These are phyloP conservation scores for Lichtheimia corymbifera DNA, from an alignment of 371 early-diverging fungal genomes.

Conservation along the genomic window DNA sequence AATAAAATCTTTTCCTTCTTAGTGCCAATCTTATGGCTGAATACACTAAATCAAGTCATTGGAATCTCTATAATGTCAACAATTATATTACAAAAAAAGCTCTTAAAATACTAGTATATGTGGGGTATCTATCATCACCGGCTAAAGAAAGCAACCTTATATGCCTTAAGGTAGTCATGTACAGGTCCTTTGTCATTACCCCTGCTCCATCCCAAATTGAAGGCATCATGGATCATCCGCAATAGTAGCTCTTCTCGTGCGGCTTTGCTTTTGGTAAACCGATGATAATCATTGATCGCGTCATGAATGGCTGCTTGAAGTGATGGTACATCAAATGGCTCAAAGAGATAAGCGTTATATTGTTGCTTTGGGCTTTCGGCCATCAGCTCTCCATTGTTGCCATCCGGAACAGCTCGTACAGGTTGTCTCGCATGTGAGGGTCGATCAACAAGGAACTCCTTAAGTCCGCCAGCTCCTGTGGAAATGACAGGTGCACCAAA, in stretches of 20 bases:
- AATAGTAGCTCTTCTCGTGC: slow-evolving; percentile 42
- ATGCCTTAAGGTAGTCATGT: slow-evolving; percentile 18
- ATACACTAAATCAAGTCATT: no score
- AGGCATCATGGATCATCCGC: slow-evolving; percentile 43
- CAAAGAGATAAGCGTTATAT: slow-evolving; percentile 22
- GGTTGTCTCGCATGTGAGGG: neutral
- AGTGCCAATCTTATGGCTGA: no score
- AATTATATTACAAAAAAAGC: no score
- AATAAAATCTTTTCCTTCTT: no score
- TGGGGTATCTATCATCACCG: neutral
- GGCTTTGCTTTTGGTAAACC: slow-evolving; percentile 13
- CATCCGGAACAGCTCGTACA: neutral
- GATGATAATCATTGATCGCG: slow-evolving; percentile 31
- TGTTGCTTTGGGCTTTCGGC: slow-evolving; percentile 4
- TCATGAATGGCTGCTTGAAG: slow-evolving; percentile 37
- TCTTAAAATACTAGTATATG: no score
- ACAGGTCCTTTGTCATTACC: slow-evolving; percentile 19
- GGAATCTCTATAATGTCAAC: no score
- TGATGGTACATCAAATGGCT: slow-evolving; percentile 4
- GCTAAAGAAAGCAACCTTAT: slow-evolving; percentile 10
- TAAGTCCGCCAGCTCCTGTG: slow-evolving; percentile 53
- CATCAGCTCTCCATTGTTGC: neutral
- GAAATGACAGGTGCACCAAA: slow-evolving; percentile 63
- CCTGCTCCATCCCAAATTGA: slow-evolving; percentile 50
- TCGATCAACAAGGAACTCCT: slow-evolving; percentile 54